Base-by-base conservation (phyloP, 768 basidiomycete species). In the Suillus plorans region DNA sequence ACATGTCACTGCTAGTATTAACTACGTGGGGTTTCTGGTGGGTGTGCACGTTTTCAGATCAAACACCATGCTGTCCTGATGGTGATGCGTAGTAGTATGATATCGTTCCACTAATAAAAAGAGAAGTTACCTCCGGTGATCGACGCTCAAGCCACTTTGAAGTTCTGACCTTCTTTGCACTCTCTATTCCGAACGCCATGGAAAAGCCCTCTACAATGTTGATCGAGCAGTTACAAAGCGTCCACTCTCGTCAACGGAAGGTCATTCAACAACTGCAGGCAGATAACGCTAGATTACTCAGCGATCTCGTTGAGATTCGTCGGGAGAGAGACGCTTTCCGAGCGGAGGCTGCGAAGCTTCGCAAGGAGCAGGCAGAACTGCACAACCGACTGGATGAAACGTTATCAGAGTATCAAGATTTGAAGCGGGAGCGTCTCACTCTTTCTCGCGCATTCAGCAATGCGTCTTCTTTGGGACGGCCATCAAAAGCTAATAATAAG, bases 241-340 rank as follows among this genome's bases (percentile, higher is more conserved):
- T 69, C 25, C 73, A 70, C 52, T 6, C 64, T 9, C 69, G 72
- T 57, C 74, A 74, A 58, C 72, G 68, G 41, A 70, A 62, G 16
- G 44, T 67, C 55, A 72, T 74, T 22, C 72, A 72, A 44, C 70
- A 73, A 34, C 67, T 74, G 14, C 73, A 74, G 49, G 71, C 64
- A 1, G 73, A 75, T n/a, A 69, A 68, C 13, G 63, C 68, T 2
- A 65, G 74, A 34, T 63, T 68, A 6, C 66, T 76, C 41, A 61
- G 61, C 36, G 71, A 74, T n/a, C 70, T 75, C 25, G 66, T 20
- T 5, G 70, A 75, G 12, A 28, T 75, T 18, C 74, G 74, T 34
- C 72, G 66, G 36, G 73, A 74, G 59, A 68, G 74, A 37, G 74
- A 75, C 31, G 41, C 36, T 7, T 75, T 71, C 56, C 69, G 68